Evolutionary conservation across 2,329 filamentous ascomycete genomes (phyloP), one percentile per base, ranked within the genome.

Genomic region (Neofusicoccum ribis): DNA sequence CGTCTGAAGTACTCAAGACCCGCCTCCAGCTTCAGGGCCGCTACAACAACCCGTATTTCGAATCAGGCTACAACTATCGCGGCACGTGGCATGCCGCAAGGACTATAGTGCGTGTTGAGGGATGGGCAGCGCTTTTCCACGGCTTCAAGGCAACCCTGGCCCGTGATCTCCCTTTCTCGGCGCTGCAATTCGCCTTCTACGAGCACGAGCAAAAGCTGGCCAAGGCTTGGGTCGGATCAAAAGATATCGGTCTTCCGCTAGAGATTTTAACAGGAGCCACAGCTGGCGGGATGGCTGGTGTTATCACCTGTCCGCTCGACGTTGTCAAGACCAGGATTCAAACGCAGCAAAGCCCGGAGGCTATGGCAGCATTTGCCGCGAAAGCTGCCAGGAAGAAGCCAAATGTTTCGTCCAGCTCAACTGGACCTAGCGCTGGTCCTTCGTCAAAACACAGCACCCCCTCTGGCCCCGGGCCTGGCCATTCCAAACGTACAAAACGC

Each of bases 1-100:
- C 95, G 3, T 97, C 94, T 12, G 96, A 99, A 79, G 95, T 99
- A 5, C 85, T 99, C 70, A 99, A 99, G 79, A 99, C 95, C n/a
- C 89, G 95, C 27, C 83, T 98, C 56, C 95, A 99, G 76, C 85
- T 99, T 5, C 95, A 99, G 77, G 96, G 95, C 59, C 91, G 92
- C 67, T 91, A 93, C 80, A 96, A 98, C 79, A 99, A 99, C 74
- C 93, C 95, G 0, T 91, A 89, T 79, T 98, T 98, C 81, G 83
- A 88, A 54, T 97, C 92, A 0, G 95, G 95, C 65, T 99, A 99
- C 81, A 99, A 99, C 77, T 99, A 99, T 77, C 90, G 89, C 71
- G 89, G 89, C 47, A 97, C 92, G 1, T 77, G 89, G 62, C 91
- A 99, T 77, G 96, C 95, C 2, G 88, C 89, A 14, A 88, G 89